Base-by-base conservation (phyloP, 2,329 filamentous ascomycete genomes). In the Colletotrichum liriopes region DNA sequence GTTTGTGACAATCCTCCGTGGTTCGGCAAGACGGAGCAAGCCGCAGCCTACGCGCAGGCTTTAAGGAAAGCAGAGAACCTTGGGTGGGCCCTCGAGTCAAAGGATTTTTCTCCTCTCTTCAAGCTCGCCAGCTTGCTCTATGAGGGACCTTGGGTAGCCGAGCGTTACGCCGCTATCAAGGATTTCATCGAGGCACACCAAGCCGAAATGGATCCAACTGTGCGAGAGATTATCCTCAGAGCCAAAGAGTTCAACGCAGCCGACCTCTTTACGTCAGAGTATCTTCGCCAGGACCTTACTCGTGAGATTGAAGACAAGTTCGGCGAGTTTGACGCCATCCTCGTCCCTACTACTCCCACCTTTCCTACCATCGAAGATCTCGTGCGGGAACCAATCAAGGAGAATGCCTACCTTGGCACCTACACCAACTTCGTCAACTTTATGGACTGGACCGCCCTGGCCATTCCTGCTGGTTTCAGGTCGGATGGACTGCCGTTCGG, bases 351-450 rank as follows among this genome's bases (percentile, higher is more conserved):
- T 0, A 82, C 87, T 18, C 89, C 89, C 6, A 84, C 81, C 1
- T 86, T 87, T 73, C 84, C 84, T 49, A 89, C 85, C 0, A 83
- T 90, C 3, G 81, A 84, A 23, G 84, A 89, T 70, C 82, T 91
- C 58, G 79, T 83, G 1, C 79, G 79, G 3, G 86, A 89, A 52
- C 89, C 89, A 0, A 82, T 91, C 29, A 79, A 78, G 20, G 84
- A 87, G 76, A 91, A 91, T 74, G 86, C 86, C 5, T 78, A 83
- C 4, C 77, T 90, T 7, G 88, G 88, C 7, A 86, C 84, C 29
- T 91, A 90, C 68, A 90, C 89, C 0, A 89, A 91, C 76, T 90
- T 88, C 76, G 90, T 86, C 20, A 91, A 91, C 75, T 87, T 91
- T 37, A 78, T 91, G 23, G 89, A 91, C 77, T 83, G 90, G 75